phyloP scores from a whole-genome alignment of 371 early-diverging fungal species.

The Rhizopus microsporus region DNA sequence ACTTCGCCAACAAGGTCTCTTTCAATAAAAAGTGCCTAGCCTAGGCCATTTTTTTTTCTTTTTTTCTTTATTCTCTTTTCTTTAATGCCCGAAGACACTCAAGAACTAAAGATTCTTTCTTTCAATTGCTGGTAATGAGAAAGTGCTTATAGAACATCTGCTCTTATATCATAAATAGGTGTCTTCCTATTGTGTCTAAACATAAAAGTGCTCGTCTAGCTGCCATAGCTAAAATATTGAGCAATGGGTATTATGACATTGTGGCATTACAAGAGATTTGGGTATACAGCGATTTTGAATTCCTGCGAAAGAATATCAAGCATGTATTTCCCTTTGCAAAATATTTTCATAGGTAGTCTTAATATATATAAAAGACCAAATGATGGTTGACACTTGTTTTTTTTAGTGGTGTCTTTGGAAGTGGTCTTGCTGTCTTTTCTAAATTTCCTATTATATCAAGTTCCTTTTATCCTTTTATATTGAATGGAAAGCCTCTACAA shows the following conservation, averaged over 20 bases:
- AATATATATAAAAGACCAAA: neutral
- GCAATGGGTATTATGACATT: constrained; percentile 40
- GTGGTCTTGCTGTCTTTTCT: constrained; percentile 52
- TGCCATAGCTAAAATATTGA: constrained; percentile 45
- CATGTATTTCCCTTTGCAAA: constrained; percentile 35
- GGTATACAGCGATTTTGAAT: constrained; percentile 41
- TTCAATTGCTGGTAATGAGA: constrained; percentile 45
- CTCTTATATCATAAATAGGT: constrained; percentile 26
- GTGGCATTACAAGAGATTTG: constrained; percentile 59
- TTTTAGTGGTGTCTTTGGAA: constrained; percentile 49
- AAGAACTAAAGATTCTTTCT: constrained; percentile 29
- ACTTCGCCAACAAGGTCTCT: neutral
- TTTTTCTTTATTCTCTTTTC: constrained; percentile 4
- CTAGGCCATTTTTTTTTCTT: neutral
- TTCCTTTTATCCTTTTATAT: constrained; percentile 36
- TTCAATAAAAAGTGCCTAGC: neutral
- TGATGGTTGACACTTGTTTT: neutral
- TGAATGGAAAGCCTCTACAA: constrained; percentile 50
- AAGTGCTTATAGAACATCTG: neutral
- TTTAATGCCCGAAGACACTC: constrained; percentile 1
- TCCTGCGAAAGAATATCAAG: constrained; percentile 26
- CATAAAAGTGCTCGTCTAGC: constrained; percentile 36
- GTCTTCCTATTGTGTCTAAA: constrained; percentile 43
- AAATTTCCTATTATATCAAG: constrained; percentile 40
- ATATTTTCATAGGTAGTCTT: constrained; percentile 41